Conservation (phyloP, 371 early-diverging fungal genomes). For the Mucor indicus region DNA sequence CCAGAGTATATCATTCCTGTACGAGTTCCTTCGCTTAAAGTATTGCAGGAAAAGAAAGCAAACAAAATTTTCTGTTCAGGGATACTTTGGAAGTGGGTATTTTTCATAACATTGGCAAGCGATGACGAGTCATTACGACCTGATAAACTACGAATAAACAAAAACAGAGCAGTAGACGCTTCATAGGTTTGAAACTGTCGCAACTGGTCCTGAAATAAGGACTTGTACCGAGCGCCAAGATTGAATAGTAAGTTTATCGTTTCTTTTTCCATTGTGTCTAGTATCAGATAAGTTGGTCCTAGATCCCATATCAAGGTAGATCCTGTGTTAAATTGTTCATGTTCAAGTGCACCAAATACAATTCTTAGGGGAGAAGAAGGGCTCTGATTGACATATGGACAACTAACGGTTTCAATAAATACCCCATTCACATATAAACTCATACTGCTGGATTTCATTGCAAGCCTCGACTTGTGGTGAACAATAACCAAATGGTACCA, state of each 20-base stretch:
- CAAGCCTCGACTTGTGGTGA: constrained; percentile 61
- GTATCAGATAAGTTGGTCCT: constrained; percentile 67
- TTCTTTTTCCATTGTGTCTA: constrained; percentile 58
- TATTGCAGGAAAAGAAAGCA: constrained; percentile 63
- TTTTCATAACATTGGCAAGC: constrained; percentile 55
- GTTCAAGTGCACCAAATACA: constrained; percentile 40
- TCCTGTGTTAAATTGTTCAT: constrained; percentile 2
- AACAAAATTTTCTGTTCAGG: constrained; percentile 64
- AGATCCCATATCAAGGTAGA: constrained; percentile 60
- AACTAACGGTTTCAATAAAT: constrained; percentile 55
- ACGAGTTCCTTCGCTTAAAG: constrained; percentile 42
- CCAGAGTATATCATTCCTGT: constrained; percentile 42
- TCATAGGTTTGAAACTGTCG: constrained; percentile 70
- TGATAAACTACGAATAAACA: constrained; percentile 50
- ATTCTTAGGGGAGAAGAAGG: constrained; percentile 34
- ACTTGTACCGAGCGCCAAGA: constrained; percentile 63
- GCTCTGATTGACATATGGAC: constrained; percentile 55
- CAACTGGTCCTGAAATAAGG: constrained; percentile 66
- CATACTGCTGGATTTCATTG: constrained; percentile 52
- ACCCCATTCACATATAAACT: constrained; percentile 66
- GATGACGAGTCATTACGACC: constrained; percentile 12
- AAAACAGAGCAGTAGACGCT: constrained; percentile 56
- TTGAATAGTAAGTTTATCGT: constrained; percentile 59
- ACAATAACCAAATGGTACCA: constrained; percentile 76
- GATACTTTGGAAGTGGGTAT: constrained; percentile 42